Percentiles rank a stretch among this genome's conserved stretches.
Conservation (phyloP, 352 stramenopile genomes). For the Phytophthora sp. region DNA sequence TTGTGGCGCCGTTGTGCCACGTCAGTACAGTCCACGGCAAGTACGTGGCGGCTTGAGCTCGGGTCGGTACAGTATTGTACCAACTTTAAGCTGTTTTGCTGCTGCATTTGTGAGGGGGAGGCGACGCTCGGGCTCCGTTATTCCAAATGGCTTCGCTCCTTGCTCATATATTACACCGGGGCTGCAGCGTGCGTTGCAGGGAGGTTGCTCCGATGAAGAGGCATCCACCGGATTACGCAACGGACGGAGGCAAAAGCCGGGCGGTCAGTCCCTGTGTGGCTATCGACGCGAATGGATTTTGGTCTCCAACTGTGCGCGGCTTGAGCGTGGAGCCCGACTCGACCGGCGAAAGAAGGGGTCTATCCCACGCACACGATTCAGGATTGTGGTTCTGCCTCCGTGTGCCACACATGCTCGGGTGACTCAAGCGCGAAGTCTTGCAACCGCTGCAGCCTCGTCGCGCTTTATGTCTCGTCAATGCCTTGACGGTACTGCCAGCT, state of each 20-base stretch:
- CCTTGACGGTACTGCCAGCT: neutral
- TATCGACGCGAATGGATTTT: constrained; percentile 25
- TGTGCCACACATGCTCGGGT: too few species aligned
- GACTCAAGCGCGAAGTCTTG: constrained; percentile 1
- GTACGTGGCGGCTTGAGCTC: too few species aligned
- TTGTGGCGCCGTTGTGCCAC: constrained; percentile 27
- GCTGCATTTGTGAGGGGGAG: too few species aligned
- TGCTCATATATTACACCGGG: constrained; percentile 8
- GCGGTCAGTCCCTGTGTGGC: neutral
- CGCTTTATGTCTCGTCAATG: neutral
- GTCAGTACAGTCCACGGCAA: constrained; percentile 21
- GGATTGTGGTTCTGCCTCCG: neutral
- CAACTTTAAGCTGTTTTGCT: too few species aligned
- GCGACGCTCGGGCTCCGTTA: constrained; percentile 4
- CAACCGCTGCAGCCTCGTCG: too few species aligned
- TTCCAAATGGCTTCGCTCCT: neutral
- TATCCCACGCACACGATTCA: constrained; percentile 16
- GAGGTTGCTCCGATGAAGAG: neutral
- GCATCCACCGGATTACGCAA: neutral
- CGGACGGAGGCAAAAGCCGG: constrained; percentile 6
- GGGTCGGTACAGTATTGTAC: neutral
- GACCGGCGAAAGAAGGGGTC: constrained; percentile 8
- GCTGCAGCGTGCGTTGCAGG: constrained; percentile 1
- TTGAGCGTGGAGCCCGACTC: neutral
- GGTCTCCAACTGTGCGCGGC: neutral